Conservation (phyloP, 176 grass and related monocot genomes). For the Elymus sibiricus region DNA sequence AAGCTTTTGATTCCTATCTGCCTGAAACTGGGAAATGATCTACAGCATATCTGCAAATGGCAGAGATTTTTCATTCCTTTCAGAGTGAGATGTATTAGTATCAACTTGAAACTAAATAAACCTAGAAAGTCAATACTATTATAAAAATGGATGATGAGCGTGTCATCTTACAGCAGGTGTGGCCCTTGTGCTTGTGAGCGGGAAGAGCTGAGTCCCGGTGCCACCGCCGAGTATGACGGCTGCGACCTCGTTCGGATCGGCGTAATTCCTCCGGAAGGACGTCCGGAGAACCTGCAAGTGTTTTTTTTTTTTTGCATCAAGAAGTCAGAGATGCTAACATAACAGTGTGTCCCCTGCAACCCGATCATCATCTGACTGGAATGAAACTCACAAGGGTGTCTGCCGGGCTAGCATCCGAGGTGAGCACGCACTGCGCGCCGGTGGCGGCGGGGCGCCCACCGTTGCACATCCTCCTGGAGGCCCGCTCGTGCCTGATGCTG, state of each 20-base stretch:
- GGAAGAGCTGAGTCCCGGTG: conserved; percentile 71
- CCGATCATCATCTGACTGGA: neutral
- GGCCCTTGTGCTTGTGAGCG: conserved; percentile 90
- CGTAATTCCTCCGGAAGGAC: conserved; percentile 53
- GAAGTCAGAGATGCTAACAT: neutral
- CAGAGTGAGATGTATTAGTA: neutral
- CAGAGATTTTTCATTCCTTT: neutral
- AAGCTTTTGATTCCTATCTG: neutral
- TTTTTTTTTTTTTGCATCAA: conserved; percentile 2
- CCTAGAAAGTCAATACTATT: neutral
- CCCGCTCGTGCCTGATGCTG: conserved; percentile 32
- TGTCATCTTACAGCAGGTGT: conserved; percentile 77
- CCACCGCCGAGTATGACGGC: conserved; percentile 90
- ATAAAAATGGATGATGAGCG: neutral
- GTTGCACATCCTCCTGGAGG: conserved; percentile 34
- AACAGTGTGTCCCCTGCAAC: neutral
- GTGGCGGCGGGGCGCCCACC: conserved; percentile 1
- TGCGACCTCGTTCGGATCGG: conserved; percentile 75
- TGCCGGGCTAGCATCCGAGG: conserved; percentile 36
- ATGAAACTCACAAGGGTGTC: conserved; percentile 46
- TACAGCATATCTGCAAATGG: neutral
- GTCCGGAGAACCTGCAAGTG: conserved; percentile 45
- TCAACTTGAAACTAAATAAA: neutral
- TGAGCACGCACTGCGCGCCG: conserved; percentile 41
- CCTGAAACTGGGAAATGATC: neutral